phyloP scores from a whole-genome alignment of 768 basidiomycete genomes.

The Psilocybe subaeruginosa region DNA sequence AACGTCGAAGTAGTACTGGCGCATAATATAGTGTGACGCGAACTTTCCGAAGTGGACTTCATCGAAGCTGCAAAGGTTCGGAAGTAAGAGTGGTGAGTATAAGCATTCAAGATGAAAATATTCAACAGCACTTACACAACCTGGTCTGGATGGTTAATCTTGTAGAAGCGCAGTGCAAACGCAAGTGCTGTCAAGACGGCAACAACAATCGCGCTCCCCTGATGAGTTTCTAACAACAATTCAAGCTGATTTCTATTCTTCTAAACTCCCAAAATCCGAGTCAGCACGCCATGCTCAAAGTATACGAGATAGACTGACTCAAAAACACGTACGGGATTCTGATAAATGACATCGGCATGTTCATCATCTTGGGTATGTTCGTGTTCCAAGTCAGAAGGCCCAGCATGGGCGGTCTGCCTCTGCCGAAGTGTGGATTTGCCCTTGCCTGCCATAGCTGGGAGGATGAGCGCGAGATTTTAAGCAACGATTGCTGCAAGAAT shows the following conservation, averaged over 20 bases:
- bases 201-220: constrained; percentile 66
- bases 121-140: constrained; percentile 70
- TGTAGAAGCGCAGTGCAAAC: constrained; percentile 88
- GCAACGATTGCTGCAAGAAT: constrained; percentile 10
- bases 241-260: constrained; percentile 63
- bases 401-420: constrained; percentile 16
- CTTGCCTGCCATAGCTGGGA: constrained; percentile 34
- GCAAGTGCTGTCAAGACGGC: constrained; percentile 71
- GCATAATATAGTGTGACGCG: constrained; percentile 88
- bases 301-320: neutral
- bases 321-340: constrained; percentile 45
- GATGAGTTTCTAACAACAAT: constrained; percentile 60
- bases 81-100: neutral
- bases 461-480: constrained; percentile 19
- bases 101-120: neutral
- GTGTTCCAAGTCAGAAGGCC: constrained; percentile 24
- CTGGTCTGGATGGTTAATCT: constrained; percentile 93
- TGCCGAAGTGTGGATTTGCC: constrained; percentile 28
- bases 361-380: constrained; percentile 52
- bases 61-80: constrained; percentile 67
- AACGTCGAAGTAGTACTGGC: constrained; percentile 99
- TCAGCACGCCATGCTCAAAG: constrained; percentile 1
- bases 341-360: constrained; percentile 50
- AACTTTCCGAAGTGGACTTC: constrained; percentile 99
- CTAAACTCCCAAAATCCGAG: constrained; percentile 28